Percentiles rank a stretch among this genome's conserved stretches.
Conservation (phyloP, 495 filamentous ascomycete species). For the Gamarada debralockiae region DNA sequence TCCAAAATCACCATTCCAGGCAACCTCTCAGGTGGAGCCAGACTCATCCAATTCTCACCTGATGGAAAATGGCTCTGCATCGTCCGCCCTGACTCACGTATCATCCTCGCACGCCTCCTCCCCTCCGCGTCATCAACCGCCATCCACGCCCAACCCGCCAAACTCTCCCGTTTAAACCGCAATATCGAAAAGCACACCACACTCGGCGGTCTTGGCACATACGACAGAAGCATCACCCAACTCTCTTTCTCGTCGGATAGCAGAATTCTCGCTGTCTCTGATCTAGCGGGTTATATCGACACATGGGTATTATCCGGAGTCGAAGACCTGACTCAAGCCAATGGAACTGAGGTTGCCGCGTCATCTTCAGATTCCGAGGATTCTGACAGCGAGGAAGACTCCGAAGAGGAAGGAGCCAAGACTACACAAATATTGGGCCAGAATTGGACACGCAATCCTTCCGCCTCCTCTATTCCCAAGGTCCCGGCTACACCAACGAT, state of each 20-base stretch:
- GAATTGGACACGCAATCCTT: constrained; percentile 63
- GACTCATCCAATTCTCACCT: constrained; percentile 68
- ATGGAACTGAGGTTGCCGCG: constrained; percentile 17
- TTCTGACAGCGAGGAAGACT: constrained; percentile 39
- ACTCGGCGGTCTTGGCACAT: constrained; percentile 69
- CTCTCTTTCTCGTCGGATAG: constrained; percentile 78
- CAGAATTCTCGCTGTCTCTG: constrained; percentile 69
- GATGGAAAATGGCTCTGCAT: constrained; percentile 73
- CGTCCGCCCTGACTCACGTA: constrained; percentile 74
- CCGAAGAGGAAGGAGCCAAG: constrained; percentile 22
- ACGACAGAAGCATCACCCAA: constrained; percentile 72
- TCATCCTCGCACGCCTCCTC: constrained; percentile 63
- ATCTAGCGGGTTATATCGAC: constrained; percentile 83
- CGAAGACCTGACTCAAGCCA: constrained; percentile 33
- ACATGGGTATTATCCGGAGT: constrained; percentile 69
- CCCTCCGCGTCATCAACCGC: constrained; percentile 42
- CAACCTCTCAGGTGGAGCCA: constrained; percentile 51
- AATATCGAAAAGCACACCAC: constrained; percentile 50
- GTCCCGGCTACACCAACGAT: constrained; percentile 64
- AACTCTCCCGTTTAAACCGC: constrained; percentile 55
- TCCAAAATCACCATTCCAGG: constrained; percentile 60
- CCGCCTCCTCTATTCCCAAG: constrained; percentile 70
- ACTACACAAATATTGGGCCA: constrained; percentile 31
- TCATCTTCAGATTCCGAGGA: constrained; percentile 28
- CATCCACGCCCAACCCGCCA: constrained; percentile 43